phyloP scores from a whole-genome alignment of 108 stramenopile species.

The Fragilariopsis cylindrus region DNA sequence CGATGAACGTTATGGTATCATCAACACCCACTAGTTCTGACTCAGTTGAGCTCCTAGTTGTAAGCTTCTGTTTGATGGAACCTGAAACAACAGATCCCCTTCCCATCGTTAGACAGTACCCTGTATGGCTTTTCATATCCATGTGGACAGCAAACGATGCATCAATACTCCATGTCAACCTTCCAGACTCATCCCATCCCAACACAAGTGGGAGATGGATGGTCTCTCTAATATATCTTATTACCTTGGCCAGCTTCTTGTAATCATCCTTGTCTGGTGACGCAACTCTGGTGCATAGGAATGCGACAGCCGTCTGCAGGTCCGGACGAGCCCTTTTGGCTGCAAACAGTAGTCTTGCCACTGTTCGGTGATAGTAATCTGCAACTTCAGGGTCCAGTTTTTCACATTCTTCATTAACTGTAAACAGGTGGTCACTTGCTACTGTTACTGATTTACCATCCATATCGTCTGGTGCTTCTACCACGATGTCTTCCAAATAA shows the following conservation, averaged over 20 bases:
- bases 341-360: constrained; percentile 28
- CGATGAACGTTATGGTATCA: no score
- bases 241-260: no score
- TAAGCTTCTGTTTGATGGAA: no score
- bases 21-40: no score
- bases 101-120: constrained; percentile 39
- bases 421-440: constrained; percentile 41
- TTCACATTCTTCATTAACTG: constrained; percentile 16
- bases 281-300: no score
- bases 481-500: constrained; percentile 20
- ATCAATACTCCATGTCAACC: constrained; percentile 9
- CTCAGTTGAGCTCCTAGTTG: no score
- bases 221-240: no score
- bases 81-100: constrained; percentile 20
- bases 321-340: constrained; percentile 32
- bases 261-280: no score
- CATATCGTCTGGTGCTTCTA: constrained; percentile 30
- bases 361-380: constrained; percentile 10
- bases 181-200: no score
- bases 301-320: no score
- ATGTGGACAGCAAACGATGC: constrained; percentile 38
- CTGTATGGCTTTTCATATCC: constrained; percentile 46
- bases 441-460: constrained; percentile 26
- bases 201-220: no score
- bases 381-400: neutral